Base-by-base conservation (phyloP, 2,329 filamentous ascomycete genomes). In the Trichoderma simmonsii region DNA sequence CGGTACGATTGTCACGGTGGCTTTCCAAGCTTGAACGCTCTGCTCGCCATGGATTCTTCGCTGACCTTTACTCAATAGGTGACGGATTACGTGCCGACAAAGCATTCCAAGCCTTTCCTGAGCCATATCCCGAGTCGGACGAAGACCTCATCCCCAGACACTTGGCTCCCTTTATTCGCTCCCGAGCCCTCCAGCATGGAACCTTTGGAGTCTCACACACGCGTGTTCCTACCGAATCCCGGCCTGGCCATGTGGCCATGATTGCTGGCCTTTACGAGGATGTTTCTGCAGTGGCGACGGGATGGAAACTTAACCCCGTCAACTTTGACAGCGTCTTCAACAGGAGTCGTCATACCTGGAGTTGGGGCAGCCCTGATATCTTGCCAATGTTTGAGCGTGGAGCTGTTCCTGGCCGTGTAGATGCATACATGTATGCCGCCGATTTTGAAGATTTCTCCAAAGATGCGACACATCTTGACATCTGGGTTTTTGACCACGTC, bases 291-390 rank as follows among this genome's bases (percentile, higher is more conserved):
- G 96, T 99, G 24, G 97, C 93, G 34, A 99, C 97, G 1, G 96
- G 96, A 18, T 99, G 96, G 96, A 98, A 99, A 83, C 85, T 98
- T 76, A 99, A 99, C 80, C 96, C 96, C 0, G 96, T 99, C 78
- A 93, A 98, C 79, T 99, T 99, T 78, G 96, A 99, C 83, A 98
- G 95, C 78, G 94, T 99, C 12, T 99, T 99, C 88, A 99, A 99
- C 81, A 90, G 93, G 74, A 98, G 95, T 79, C 87, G 92, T 60
- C 97, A 99, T 83, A 99, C 97, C 8, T 99, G 96, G 96, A 97
- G 95, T 81, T 99, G 96, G 96, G 96, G 96, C 2, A 98, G 95
- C 79, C 96, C 96, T 1, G 96, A 99, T 82, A 99, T 99, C 77
- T 83, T 99, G 75, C 93, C 93, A 70, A 99, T 99, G 96, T 99